Evolutionary conservation across 164 flowering plant genomes (phyloP), one percentile per base, ranked within the genome.

Genomic region (Saururus chinensis): DNA sequence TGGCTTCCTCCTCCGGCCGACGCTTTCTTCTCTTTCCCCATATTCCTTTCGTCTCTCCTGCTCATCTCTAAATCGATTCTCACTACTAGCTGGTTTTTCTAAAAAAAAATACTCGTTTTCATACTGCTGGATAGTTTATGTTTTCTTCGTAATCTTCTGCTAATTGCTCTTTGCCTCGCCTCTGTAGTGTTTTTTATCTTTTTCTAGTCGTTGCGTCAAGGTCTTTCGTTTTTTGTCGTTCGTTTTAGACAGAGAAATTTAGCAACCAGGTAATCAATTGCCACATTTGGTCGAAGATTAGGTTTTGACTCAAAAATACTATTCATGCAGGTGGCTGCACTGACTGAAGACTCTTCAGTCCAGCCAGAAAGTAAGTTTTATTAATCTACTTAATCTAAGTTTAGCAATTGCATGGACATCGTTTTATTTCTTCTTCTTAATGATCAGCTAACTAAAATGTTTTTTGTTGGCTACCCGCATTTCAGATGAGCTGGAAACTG

Each of bases 401-500:
- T 45, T 8, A 4, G 49, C 49, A 10, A 45, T 12, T 45, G 49
- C 49, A 12, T 45, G 49, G 17, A 45, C 17, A 30, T 30, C 6
- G 6, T 30, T 30, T 30, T 6, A 30, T 30, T 30, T 30, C 37
- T 30, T 30, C 37, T 45, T 8, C 49, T 45, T 45, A 9, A 8
- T 45, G 11, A 45, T 12, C 14, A 12, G 17, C 49, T 2, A 13
- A 45, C 49, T 45, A 12, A 12, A 45, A 55, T 10, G 17, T 10
- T 24, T 9, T 13, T 4, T 55, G 16, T 54, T 25, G 9, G 30
- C 35, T 55, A 14, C 9, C 9, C 21, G 30, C 58, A 16, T 24
- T 40, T 64, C 86, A 85, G 89, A 64, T 70, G 59, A 59, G 53
- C 52, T 73, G 6, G 69, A 74, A 59, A 79, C 77, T 25, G 84